Evolutionary conservation across 352 stramenopile genomes (phyloP).

Genomic region (Phytophthora tubulina): DNA sequence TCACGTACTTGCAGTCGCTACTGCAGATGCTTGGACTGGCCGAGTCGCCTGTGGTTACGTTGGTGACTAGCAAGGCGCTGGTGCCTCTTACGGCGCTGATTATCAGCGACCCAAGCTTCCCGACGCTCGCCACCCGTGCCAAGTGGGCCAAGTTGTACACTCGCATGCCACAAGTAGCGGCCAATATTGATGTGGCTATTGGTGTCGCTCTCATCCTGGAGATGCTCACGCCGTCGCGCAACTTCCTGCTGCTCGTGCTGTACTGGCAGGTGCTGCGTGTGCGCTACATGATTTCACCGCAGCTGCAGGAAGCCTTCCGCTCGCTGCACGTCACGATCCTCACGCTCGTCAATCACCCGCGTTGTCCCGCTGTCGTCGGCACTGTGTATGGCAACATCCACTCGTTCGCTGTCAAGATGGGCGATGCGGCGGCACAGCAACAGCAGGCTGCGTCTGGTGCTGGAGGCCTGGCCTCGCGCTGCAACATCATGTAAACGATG

Average conservation of each 20-base stretch:
- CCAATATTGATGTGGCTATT: constrained; percentile 87
- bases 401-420: constrained; percentile 75
- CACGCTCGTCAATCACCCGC: constrained; percentile 68
- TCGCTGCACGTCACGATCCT: constrained; percentile 73
- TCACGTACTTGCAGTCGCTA: constrained; percentile 67
- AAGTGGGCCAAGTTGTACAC: constrained; percentile 90
- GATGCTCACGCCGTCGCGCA: constrained; percentile 84
- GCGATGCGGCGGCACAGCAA: constrained; percentile 60
- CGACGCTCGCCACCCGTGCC: constrained; percentile 55
- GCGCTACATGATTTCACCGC: constrained; percentile 92
- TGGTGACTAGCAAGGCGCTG: constrained; percentile 60
- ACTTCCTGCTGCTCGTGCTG: constrained; percentile 88
- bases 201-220: constrained; percentile 84
- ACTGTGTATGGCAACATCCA: constrained; percentile 77
- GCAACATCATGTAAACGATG: constrained; percentile 75
- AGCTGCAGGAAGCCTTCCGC: constrained; percentile 87
- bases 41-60: constrained; percentile 48
- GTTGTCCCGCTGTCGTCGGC: constrained; percentile 66
- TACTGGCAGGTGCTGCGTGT: constrained; percentile 93
- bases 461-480: constrained; percentile 57
- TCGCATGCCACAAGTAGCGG: constrained; percentile 77
- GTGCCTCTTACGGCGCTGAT: constrained; percentile 67
- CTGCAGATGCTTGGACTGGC: constrained; percentile 66
- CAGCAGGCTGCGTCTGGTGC: constrained; percentile 42
- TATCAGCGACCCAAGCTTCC: constrained; percentile 70